Conservation (phyloP, 208 protist species). For the Trichomonas tenax region DNA sequence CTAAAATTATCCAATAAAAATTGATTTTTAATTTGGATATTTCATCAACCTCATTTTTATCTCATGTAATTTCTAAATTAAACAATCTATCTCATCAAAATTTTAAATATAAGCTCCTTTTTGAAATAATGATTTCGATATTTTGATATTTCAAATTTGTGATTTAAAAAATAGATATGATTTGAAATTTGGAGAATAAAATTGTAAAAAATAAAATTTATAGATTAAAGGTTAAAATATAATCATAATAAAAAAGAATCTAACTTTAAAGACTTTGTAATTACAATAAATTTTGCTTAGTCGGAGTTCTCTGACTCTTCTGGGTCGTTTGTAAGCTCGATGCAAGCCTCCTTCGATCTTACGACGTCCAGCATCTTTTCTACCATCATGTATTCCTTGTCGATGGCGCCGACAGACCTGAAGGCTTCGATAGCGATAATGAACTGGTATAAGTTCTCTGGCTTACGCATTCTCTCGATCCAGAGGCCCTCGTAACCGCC, state of each 20-base stretch:
- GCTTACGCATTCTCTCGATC: background rate
- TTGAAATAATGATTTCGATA: too few species aligned
- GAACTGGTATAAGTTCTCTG: background rate
- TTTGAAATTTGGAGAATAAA: too few species aligned
- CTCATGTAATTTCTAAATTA: too few species aligned
- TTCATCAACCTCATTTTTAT: too few species aligned
- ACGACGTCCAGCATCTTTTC: background rate
- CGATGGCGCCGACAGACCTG: background rate
- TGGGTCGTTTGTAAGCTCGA: background rate
- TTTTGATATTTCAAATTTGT: too few species aligned
- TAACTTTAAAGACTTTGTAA: background rate
- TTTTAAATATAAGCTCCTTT: too few species aligned
- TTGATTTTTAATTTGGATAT: too few species aligned
- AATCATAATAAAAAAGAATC: background rate
- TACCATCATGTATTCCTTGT: background rate
- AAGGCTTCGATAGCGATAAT: background rate
- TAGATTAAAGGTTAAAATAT: background rate
- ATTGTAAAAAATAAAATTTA: too few species aligned
- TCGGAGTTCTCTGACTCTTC: background rate
- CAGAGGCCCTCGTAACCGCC: background rate
- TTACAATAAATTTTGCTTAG: background rate
- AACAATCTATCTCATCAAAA: too few species aligned
- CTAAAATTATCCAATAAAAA: too few species aligned
- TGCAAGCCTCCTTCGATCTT: background rate
- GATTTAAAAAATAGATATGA: too few species aligned